Evolutionary conservation across 2,329 filamentous ascomycete species (phyloP).

Genomic region (Verticillium nubilum): DNA sequence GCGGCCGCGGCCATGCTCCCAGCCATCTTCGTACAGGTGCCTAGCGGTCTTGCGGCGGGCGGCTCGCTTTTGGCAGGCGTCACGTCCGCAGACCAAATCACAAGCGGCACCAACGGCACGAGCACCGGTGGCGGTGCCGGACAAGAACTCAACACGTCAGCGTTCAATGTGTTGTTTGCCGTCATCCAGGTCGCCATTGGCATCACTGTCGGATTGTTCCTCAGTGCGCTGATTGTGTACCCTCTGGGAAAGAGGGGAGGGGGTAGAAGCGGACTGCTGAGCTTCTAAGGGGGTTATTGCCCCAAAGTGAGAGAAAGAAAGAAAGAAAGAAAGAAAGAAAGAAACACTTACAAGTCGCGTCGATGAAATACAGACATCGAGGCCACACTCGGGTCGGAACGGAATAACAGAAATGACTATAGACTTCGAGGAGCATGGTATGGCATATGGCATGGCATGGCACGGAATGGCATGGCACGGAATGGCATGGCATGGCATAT

Average conservation of each 20-base stretch:
- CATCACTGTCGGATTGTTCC: slow-evolving; percentile 55
- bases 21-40: slow-evolving; percentile 72
- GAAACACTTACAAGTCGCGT: neutral
- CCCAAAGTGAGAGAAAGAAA: too few species aligned
- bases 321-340: neutral
- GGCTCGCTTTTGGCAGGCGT: slow-evolving; percentile 56
- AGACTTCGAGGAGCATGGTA: neutral
- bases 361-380: neutral
- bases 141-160: slow-evolving; percentile 32
- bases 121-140: slow-evolving; percentile 2
- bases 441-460: neutral
- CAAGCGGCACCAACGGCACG: slow-evolving; percentile 29
- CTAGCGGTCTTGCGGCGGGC: slow-evolving; percentile 54
- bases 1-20: slow-evolving; percentile 82
- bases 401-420: neutral
- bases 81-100: slow-evolving; percentile 49
- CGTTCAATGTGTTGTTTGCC: slow-evolving; percentile 49
- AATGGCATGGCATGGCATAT: neutral
- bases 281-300: slow-evolving; percentile 30
- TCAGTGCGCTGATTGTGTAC: slow-evolving; percentile 51
- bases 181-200: slow-evolving; percentile 58
- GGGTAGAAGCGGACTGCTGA: slow-evolving; percentile 51
- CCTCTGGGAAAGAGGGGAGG: slow-evolving; percentile 53
- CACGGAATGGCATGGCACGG: neutral
- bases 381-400: neutral